These are phyloP conservation scores for Aegle marmelos DNA, from an alignment of 345 rosid genomes.

Conservation along the genomic window DNA sequence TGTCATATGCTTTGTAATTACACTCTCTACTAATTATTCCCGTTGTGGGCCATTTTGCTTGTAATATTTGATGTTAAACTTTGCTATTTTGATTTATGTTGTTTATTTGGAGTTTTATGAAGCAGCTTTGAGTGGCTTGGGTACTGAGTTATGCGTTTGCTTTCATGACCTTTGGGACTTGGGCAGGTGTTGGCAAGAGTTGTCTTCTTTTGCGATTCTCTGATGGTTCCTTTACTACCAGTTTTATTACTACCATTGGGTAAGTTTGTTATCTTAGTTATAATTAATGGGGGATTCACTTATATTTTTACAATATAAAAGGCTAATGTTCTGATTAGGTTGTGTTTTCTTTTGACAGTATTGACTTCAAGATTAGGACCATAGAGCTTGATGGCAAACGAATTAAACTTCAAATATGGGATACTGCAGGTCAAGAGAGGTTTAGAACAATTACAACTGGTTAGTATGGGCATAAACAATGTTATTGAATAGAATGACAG, in stretches of 20 bases:
- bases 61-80: no score
- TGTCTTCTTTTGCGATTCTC: conserved; percentile 92
- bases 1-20: neutral
- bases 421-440: conserved; percentile 84
- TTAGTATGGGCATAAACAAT: conserved; percentile 23
- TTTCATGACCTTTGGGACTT: neutral
- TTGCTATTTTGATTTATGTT: neutral
- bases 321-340: conserved; percentile 3
- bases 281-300: neutral
- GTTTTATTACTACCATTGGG: conserved; percentile 98
- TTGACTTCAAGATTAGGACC: conserved; percentile 96
- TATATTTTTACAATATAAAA: neutral
- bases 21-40: neutral
- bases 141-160: neutral
- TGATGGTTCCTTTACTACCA: conserved; percentile 94
- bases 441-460: conserved; percentile 94
- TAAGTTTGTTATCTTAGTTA: conserved; percentile 19
- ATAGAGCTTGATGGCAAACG: conserved; percentile 93
- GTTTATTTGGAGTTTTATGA: neutral
- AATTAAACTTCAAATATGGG: conserved; percentile 97
- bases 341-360: conserved; percentile 41
- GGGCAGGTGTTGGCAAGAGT: conserved; percentile 88
- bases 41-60: neutral
- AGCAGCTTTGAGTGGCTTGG: neutral
- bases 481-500: neutral